Percentiles rank a stretch among this genome's conserved stretches.
These are phyloP conservation scores for Carex scoparia DNA, from an alignment of 176 grass and related monocot species.

Conservation along the genomic window DNA sequence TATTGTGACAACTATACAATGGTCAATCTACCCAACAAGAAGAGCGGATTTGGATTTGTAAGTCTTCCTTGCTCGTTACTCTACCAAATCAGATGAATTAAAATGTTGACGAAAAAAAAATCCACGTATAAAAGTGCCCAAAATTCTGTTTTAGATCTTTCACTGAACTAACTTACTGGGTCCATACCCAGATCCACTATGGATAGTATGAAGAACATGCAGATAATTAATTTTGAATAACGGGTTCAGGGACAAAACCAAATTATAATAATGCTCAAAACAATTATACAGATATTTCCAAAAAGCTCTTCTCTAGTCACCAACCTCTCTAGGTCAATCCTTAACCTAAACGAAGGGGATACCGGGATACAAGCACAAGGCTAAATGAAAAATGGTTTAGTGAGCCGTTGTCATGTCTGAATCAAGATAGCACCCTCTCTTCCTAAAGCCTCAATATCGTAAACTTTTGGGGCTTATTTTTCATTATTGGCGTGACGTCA, in stretches of 20 bases:
- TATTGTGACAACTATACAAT: conserved; percentile 38
- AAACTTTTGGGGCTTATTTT: conserved; percentile 38
- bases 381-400: conserved; percentile 48
- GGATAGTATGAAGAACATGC: too few species aligned
- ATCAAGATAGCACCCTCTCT: conserved; percentile 10
- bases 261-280: background rate
- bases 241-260: background rate
- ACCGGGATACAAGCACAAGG: conserved; percentile 25
- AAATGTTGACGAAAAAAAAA: background rate
- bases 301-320: conserved; percentile 30
- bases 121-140: too few species aligned
- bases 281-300: conserved; percentile 26
- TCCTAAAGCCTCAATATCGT: conserved; percentile 30
- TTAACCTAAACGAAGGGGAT: conserved; percentile 45
- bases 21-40: conserved; percentile 22
- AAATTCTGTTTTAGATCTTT: too few species aligned
- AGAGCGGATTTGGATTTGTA: conserved; percentile 46
- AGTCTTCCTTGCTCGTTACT: background rate
- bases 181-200: too few species aligned
- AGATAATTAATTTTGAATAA: too few species aligned
- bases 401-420: conserved; percentile 15
- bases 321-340: conserved; percentile 45
- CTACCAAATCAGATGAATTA: too few species aligned
- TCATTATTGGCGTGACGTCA: conserved; percentile 33
- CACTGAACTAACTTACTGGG: too few species aligned